A percentile compares a stretch with the other conserved stretches of the same genome.
Conservation (phyloP, 2,329 filamentous ascomycete genomes). For the Mariannaea sp. region DNA sequence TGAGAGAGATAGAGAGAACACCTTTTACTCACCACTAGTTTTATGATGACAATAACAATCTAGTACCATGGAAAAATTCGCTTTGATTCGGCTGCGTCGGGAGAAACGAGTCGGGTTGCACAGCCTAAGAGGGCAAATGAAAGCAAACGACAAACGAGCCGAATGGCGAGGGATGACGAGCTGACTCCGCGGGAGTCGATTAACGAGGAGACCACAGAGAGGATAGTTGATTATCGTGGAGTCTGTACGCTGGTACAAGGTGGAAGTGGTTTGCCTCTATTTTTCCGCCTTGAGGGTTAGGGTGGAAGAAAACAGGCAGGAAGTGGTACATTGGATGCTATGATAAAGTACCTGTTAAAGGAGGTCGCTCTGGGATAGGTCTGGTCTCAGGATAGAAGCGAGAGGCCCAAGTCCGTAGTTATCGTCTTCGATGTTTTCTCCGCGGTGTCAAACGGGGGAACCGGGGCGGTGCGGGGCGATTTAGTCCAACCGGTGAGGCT, state of each 20-base stretch:
- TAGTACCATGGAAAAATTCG: slow-evolving; percentile 35
- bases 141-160: slow-evolving; percentile 16
- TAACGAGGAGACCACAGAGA: not conserved
- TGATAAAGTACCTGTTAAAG: not conserved
- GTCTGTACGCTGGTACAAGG: too few relatives aligned
- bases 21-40: slow-evolving; percentile 34
- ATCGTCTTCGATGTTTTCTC: not conserved
- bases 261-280: not conserved
- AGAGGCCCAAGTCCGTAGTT: slow-evolving; percentile 9
- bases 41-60: slow-evolving; percentile 23
- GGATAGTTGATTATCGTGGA: not conserved
- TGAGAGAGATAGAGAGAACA: too few relatives aligned
- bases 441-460: slow-evolving; percentile 1
- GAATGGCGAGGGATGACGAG: slow-evolving; percentile 16
- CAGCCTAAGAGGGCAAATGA: slow-evolving; percentile 14
- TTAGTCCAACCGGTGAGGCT: slow-evolving; percentile 14
- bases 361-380: slow-evolving; percentile 7
- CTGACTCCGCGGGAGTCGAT: slow-evolving; percentile 10
- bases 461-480: slow-evolving; percentile 9
- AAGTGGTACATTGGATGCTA: not conserved
- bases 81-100: slow-evolving; percentile 26
- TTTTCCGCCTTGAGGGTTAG: not conserved
- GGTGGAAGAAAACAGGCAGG: not conserved
- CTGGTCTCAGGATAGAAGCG: slow-evolving; percentile 3
- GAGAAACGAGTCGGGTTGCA: slow-evolving; percentile 24